These are phyloP conservation scores for Pestalotiopsis fici DNA, from an alignment of 2,329 filamentous ascomycete genomes.

Conservation along the genomic window DNA sequence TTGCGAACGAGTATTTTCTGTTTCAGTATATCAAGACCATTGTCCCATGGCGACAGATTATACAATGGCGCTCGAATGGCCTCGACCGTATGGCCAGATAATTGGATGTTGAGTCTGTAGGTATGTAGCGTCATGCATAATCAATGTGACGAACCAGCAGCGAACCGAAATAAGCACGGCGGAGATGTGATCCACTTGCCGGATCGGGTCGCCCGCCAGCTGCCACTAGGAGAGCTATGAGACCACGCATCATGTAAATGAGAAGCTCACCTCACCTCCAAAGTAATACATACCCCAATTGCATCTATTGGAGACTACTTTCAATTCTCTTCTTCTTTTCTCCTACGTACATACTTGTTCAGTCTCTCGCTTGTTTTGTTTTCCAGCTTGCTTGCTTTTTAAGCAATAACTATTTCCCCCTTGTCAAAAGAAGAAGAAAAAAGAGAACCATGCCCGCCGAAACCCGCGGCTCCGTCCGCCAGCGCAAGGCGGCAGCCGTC, in stretches of 20 bases:
- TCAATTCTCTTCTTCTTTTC: background rate
- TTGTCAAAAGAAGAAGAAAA: too few relatives aligned
- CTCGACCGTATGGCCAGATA: too few relatives aligned
- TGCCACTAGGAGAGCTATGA: background rate
- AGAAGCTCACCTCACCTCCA: background rate
- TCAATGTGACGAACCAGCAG: background rate
- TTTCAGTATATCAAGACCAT: too few relatives aligned
- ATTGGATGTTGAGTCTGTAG: background rate
- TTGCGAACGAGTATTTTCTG: too few relatives aligned
- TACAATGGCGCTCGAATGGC: too few relatives aligned
- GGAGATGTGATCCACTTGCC: conserved; percentile 4
- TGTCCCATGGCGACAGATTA: too few relatives aligned
- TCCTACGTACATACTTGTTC: background rate
- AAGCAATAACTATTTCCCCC: too few relatives aligned
- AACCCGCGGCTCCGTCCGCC: conserved; percentile 35
- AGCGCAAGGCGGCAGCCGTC: conserved; percentile 39
- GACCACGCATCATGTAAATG: conserved; percentile 9
- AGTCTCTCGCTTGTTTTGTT: background rate
- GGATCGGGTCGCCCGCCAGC: background rate
- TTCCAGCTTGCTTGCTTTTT: background rate
- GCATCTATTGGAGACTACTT: background rate
- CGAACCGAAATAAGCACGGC: conserved; percentile 3
- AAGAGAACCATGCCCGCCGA: conserved; percentile 19
- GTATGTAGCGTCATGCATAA: background rate
- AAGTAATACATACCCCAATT: background rate